These are phyloP conservation scores for Boletus rubroflammeus DNA, from an alignment of 768 basidiomycete genomes.

Conservation along the genomic window DNA sequence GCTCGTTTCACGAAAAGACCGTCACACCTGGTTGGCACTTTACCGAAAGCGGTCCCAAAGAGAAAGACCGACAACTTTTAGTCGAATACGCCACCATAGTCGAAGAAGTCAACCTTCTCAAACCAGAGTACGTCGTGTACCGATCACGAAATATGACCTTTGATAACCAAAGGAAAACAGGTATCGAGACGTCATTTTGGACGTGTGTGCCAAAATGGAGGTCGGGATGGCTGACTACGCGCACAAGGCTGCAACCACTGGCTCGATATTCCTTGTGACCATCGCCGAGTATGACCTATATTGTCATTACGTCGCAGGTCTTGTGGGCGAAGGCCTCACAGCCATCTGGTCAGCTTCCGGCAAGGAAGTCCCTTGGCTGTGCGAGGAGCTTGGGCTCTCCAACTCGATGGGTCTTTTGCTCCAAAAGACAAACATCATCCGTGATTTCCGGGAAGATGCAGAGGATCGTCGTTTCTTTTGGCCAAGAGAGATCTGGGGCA, in stretches of 20 bases:
- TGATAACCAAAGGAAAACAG: conserved; percentile 33
- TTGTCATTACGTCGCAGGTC: conserved; percentile 97
- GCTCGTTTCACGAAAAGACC: conserved; percentile 76
- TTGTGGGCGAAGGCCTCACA: conserved; percentile 94
- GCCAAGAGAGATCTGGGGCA: conserved; percentile 90
- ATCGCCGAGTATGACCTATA: conserved; percentile 92
- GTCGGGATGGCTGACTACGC: conserved; percentile 95
- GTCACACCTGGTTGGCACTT: conserved; percentile 86
- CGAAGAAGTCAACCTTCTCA: conserved; percentile 71
- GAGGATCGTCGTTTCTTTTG: conserved; percentile 87
- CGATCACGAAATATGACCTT: background rate
- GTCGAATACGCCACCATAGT: conserved; percentile 80
- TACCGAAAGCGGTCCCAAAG: conserved; percentile 73
- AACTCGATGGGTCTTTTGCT: conserved; percentile 95
- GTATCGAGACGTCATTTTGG: conserved; percentile 76
- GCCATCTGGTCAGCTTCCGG: conserved; percentile 82
- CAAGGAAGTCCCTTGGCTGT: conserved; percentile 74
- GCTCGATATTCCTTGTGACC: conserved; percentile 66
- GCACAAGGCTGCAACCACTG: conserved; percentile 71
- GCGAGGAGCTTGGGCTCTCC: conserved; percentile 77
- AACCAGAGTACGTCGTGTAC: conserved; percentile 46
- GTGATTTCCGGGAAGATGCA: conserved; percentile 90
- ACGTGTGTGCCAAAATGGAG: conserved; percentile 85
- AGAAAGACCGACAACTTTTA: conserved; percentile 84
- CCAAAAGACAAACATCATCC: conserved; percentile 98